These are phyloP conservation scores for Cercophora newfieldiana DNA, from an alignment of 495 filamentous ascomycete genomes.

Conservation along the genomic window DNA sequence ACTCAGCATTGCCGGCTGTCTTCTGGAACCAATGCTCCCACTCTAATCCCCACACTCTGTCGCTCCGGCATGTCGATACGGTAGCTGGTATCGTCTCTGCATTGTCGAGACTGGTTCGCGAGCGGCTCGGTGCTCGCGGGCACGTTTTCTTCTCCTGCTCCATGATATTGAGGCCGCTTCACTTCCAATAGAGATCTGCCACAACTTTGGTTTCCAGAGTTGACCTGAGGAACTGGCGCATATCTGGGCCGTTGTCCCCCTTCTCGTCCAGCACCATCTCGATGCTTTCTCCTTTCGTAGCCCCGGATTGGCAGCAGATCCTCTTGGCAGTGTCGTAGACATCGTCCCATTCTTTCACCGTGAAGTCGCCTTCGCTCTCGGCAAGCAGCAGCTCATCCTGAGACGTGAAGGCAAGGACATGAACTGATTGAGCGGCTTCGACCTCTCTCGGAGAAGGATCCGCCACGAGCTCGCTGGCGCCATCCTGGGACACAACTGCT, in stretches of 20 bases:
- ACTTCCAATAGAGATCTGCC: slow-evolving; percentile 62
- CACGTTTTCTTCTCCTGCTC: neutral
- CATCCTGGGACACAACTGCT: slow-evolving; percentile 54
- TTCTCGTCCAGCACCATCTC: slow-evolving; percentile 50
- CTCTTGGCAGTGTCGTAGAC: slow-evolving; percentile 63
- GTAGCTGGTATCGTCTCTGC: neutral
- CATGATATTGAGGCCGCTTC: slow-evolving; percentile 18
- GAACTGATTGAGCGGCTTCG: slow-evolving; percentile 63
- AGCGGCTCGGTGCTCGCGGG: neutral
- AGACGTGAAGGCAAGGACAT: slow-evolving; percentile 76
- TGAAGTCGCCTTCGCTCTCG: slow-evolving; percentile 81
- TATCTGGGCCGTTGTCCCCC: slow-evolving; percentile 38
- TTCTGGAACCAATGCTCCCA: slow-evolving; percentile 22
- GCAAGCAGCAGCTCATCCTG: slow-evolving; percentile 71
- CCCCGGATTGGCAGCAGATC: slow-evolving; percentile 56
- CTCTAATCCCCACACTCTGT: slow-evolving; percentile 12
- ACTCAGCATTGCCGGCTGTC: slow-evolving; percentile 20
- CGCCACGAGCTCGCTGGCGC: slow-evolving; percentile 43
- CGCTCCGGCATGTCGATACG: neutral
- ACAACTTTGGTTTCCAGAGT: slow-evolving; percentile 60
- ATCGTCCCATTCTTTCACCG: slow-evolving; percentile 72
- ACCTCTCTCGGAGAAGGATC: slow-evolving; percentile 59
- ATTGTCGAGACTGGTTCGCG: neutral
- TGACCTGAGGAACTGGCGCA: slow-evolving; percentile 64
- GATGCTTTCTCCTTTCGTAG: slow-evolving; percentile 41